These are phyloP conservation scores for Eimeria falciformis DNA, from an alignment of 169 alveolate species.

Conservation along the genomic window DNA sequence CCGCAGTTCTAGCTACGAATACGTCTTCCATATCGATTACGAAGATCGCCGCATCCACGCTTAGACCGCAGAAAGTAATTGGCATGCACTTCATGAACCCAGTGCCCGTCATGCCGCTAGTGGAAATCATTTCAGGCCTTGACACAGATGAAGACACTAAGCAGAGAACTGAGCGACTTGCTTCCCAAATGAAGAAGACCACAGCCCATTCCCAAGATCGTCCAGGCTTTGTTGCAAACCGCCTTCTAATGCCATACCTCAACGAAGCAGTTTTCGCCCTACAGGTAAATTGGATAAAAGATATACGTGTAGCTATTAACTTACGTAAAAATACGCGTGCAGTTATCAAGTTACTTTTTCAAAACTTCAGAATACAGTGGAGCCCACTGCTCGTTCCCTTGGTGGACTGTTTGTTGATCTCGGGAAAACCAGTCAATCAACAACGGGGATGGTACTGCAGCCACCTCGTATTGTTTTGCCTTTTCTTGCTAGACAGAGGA, in stretches of 20 bases:
- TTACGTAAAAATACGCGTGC: too few species aligned
- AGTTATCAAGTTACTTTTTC: too few species aligned
- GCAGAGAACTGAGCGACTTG: conserved; percentile 77
- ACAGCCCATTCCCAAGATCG: conserved; percentile 80
- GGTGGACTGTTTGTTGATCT: too few species aligned
- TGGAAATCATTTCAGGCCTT: conserved; percentile 88
- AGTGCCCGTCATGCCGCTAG: conserved; percentile 93
- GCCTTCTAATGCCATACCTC: conserved; percentile 92
- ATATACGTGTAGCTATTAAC: too few species aligned
- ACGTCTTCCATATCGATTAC: conserved; percentile 89
- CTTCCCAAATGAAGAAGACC: conserved; percentile 19
- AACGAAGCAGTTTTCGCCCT: conserved; percentile 88
- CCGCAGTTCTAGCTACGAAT: conserved; percentile 89
- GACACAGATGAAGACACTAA: conserved; percentile 86
- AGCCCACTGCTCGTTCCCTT: too few species aligned
- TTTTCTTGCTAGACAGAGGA: too few species aligned
- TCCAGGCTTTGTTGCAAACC: conserved; percentile 93
- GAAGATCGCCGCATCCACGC: conserved; percentile 88
- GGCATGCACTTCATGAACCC: conserved; percentile 96
- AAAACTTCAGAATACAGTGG: too few species aligned
- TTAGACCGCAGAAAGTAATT: conserved; percentile 85
- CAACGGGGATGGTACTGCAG: too few species aligned
- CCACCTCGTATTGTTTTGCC: too few species aligned
- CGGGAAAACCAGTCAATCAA: too few species aligned
- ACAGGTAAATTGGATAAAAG: conserved; percentile 6